Conservation (phyloP, 116 monocot genomes). For the Phalaenopsis hybrid region DNA sequence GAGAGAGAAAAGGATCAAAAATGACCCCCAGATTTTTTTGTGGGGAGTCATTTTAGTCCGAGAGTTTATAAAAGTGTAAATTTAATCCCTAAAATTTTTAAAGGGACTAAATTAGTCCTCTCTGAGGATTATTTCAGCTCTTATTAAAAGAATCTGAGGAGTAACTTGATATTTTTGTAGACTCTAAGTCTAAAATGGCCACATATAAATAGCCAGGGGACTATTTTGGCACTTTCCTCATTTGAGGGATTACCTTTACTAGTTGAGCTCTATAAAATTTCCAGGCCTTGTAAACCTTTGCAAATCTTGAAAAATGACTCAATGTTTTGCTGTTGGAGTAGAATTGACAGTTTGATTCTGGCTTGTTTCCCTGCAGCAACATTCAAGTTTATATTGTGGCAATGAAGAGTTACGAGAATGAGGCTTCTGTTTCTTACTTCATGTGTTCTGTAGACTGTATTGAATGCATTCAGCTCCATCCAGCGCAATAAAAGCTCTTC, state of each 20-base stretch:
- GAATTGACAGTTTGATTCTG: slow-evolving; percentile 64
- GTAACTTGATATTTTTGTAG: too few species aligned
- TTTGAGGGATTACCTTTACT: slow-evolving; percentile 40
- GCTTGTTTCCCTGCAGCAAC: slow-evolving; percentile 62
- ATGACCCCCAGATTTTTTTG: too few species aligned
- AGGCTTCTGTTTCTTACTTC: slow-evolving; percentile 32
- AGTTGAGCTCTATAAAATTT: slow-evolving; percentile 73
- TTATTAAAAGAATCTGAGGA: too few species aligned
- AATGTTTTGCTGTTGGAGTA: slow-evolving; percentile 62
- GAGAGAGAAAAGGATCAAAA: too few species aligned
- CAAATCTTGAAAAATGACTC: slow-evolving; percentile 63
- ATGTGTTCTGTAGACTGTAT: slow-evolving; percentile 59
- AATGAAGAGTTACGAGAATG: neutral
- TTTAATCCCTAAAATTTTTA: too few species aligned
- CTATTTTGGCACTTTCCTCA: too few species aligned
- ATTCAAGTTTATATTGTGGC: neutral
- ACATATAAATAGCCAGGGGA: too few species aligned
- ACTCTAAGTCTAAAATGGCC: too few species aligned
- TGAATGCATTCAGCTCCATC: slow-evolving; percentile 88
- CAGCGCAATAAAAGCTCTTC: slow-evolving; percentile 76
- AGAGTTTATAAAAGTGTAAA: too few species aligned
- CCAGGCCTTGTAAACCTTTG: slow-evolving; percentile 83
- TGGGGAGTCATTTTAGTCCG: too few species aligned
- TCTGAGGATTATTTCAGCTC: too few species aligned
- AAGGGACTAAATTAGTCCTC: too few species aligned